Evolutionary conservation across 1,284 basidiomycete species (phyloP), one percentile per base, ranked within the genome.

Genomic region (Cutaneotrichosporon sp.): DNA sequence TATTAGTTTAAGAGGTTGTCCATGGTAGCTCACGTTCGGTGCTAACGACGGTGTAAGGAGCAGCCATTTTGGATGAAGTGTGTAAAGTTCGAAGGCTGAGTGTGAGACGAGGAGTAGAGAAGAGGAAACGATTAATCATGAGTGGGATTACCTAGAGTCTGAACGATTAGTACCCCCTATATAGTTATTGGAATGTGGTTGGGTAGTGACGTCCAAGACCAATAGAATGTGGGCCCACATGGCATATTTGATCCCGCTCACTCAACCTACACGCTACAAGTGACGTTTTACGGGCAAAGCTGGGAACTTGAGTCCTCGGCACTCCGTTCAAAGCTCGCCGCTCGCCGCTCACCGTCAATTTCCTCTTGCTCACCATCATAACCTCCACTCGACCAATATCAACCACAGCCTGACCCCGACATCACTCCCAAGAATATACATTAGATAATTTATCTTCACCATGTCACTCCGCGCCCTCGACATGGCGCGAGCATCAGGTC

Each of bases 41-140:
- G 57, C 71, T 61, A 56, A 81, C 76, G 67, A 80, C 78, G 60
- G 77, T 70, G 73, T 81, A 81, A 62, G 80, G 76, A 53, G 77
- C 67, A 52, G 75, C 66, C 72, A 73, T 73, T 22, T 31, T 72
- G 56, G 49, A 26, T 16, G 60, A 47, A 3, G 57, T 58, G 42
- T 36, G 36, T 47, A 64, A 46, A 40, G 62, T 60, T 60, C 65
- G 63, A 31, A 26, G 3, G 26, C 26, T 26, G 26, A 50, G 52
- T 49, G 30, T 30, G 16, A 56, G 55, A 30, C 36, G 38, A 36
- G 59, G 40, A 9, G 21, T 22, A 3, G 55, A 11, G 9, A 42
- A 21, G 21, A 56, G 38, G 4, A 38, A 42, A 22, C 55, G 36
- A 40, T 38, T 31, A 30, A 56, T 38, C 55, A 56, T 56, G 38